These are phyloP conservation scores for Toxoplasma gondii DNA, from an alignment of 169 alveolate genomes.

Conservation along the genomic window DNA sequence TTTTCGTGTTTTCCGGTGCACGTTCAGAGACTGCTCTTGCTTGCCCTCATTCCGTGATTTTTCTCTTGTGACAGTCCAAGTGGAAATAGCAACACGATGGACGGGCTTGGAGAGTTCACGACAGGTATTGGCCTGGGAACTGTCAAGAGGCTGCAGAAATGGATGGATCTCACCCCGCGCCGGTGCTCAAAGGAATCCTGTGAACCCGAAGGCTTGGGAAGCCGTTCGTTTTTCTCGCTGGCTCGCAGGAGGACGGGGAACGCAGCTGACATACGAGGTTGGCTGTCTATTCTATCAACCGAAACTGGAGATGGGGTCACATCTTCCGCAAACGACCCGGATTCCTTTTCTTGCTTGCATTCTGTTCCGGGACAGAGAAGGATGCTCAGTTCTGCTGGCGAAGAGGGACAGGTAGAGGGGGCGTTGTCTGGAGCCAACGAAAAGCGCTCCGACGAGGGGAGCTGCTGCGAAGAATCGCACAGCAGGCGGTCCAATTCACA, in stretches of 20 bases:
- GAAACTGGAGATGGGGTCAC: neutral
- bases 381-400: neutral
- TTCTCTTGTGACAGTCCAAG: no score
- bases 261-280: neutral
- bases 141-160: no score
- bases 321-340: neutral
- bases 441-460: neutral
- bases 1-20: no score
- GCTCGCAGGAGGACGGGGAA: neutral
- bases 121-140: no score
- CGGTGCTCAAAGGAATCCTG: no score
- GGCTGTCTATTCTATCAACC: neutral
- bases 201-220: no score
- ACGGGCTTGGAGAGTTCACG: no score
- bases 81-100: no score
- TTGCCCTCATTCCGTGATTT: no score
- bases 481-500: neutral
- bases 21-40: no score
- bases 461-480: neutral
- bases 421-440: neutral
- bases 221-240: neutral
- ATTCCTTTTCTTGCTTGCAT: neutral
- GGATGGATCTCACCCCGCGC: no score
- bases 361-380: neutral
- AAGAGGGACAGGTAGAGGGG: neutral